Percentiles rank a stretch among this genome's conserved stretches.
Conservation (phyloP, 2,329 filamentous ascomycete species). For the Pseudogymnoascus sp. region DNA sequence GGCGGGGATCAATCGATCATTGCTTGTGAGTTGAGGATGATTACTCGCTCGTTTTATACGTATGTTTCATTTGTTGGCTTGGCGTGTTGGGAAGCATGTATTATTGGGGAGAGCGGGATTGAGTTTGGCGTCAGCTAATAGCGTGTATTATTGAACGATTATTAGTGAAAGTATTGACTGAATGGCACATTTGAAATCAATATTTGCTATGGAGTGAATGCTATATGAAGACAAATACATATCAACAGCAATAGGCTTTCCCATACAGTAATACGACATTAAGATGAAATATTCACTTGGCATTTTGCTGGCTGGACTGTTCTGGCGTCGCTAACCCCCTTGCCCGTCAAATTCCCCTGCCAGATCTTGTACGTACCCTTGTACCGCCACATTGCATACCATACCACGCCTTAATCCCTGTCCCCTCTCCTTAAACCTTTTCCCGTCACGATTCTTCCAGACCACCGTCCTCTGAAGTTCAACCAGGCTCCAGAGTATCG, state of each 20-base stretch:
- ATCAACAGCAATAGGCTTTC: not conserved
- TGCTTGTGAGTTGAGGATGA: not conserved
- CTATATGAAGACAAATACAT: not conserved
- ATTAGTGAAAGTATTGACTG: not conserved
- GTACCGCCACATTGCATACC: not conserved
- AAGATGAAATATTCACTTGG: no score
- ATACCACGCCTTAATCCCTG: not conserved
- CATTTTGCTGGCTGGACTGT: not conserved
- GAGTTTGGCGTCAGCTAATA: not conserved
- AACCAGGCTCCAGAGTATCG: not conserved
- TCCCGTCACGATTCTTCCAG: conserved; percentile 5
- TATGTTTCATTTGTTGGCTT: conserved; percentile 4
- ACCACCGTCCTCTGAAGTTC: not conserved
- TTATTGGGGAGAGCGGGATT: not conserved
- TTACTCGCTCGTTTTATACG: not conserved
- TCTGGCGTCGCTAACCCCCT: not conserved
- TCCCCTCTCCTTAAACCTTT: conserved; percentile 7
- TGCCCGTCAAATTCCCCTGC: not conserved
- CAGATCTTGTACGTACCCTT: conserved; percentile 1
- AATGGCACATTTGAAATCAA: not conserved
- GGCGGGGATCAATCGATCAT: not conserved
- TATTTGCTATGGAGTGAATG: not conserved
- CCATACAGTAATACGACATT: not conserved
- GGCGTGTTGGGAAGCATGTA: not conserved
- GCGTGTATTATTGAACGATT: conserved; percentile 7